Evolutionary conservation across 2,329 filamentous ascomycete species (phyloP).

Genomic region (Colletotrichum musae): DNA sequence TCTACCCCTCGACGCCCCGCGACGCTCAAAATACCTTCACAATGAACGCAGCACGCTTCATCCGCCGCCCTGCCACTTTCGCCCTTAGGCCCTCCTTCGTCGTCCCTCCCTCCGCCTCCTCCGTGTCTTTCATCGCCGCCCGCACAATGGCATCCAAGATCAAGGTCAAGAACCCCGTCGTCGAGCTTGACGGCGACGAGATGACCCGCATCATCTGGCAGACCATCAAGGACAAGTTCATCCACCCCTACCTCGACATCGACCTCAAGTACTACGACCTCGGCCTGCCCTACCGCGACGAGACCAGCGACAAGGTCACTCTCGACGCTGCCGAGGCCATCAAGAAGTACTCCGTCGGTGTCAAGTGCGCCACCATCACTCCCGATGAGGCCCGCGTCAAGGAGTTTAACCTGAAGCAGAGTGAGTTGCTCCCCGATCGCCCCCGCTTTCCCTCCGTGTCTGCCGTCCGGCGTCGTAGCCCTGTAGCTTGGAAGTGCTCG

Average conservation of each 20-base stretch:
- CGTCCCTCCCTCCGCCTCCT: slow-evolving; percentile 33
- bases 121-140: slow-evolving; percentile 41
- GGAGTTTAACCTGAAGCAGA: slow-evolving; percentile 99
- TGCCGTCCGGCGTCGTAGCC: neutral
- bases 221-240: slow-evolving; percentile 99
- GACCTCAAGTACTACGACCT: slow-evolving; percentile 99
- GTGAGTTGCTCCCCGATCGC: slow-evolving; percentile 64
- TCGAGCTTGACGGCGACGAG: slow-evolving; percentile 95
- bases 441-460: neutral
- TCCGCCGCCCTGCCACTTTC: slow-evolving; percentile 33
- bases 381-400: slow-evolving; percentile 96
- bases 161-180: slow-evolving; percentile 99
- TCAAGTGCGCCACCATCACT: slow-evolving; percentile 99
- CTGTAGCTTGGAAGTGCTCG: neutral
- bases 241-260: slow-evolving; percentile 94
- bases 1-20: neutral
- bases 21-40: slow-evolving; percentile 16
- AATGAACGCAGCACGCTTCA: slow-evolving; percentile 41
- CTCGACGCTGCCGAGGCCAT: slow-evolving; percentile 96
- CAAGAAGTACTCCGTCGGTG: slow-evolving; percentile 98
- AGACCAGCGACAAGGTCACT: slow-evolving; percentile 97
- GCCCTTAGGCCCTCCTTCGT: slow-evolving; percentile 37
- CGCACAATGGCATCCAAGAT: slow-evolving; percentile 83
- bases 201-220: slow-evolving; percentile 99
- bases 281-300: slow-evolving; percentile 92